These are phyloP conservation scores for Phytophthora boehmeriae DNA, from an alignment of 352 stramenopile genomes.

Conservation along the genomic window DNA sequence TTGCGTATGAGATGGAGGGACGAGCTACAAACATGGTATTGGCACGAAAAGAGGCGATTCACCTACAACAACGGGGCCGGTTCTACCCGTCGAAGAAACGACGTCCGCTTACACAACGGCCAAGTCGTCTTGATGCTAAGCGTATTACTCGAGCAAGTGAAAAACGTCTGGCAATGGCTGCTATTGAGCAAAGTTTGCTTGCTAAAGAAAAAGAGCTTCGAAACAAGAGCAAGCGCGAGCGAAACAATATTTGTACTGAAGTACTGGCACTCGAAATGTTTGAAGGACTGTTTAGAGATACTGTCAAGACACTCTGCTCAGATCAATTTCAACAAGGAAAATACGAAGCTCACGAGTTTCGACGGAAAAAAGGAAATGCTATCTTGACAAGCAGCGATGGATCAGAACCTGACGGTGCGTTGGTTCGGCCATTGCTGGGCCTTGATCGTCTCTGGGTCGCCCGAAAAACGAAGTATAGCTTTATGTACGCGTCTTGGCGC, in stretches of 20 bases:
- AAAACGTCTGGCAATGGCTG: conserved; percentile 69
- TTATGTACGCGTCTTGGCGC: conserved; percentile 47
- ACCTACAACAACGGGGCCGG: conserved; percentile 33
- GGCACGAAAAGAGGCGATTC: conserved; percentile 42
- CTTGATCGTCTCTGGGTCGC: conserved; percentile 55
- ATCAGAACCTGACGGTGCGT: neutral
- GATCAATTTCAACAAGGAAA: conserved; percentile 28
- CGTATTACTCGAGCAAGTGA: conserved; percentile 58
- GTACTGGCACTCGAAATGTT: conserved; percentile 34
- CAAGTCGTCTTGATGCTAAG: conserved; percentile 51
- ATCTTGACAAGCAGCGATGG: conserved; percentile 13
- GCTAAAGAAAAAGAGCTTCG: conserved; percentile 37
- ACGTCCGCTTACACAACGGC: conserved; percentile 18
- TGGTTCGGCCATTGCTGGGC: conserved; percentile 18
- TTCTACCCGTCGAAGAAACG: conserved; percentile 40
- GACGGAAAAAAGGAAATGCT: conserved; percentile 18
- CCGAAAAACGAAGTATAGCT: conserved; percentile 39
- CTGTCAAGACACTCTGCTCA: conserved; percentile 30
- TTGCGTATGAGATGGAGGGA: conserved; percentile 54
- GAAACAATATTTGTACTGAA: conserved; percentile 27
- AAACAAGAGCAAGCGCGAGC: conserved; percentile 28
- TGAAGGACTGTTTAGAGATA: conserved; percentile 22
- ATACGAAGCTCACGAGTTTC: conserved; percentile 23
- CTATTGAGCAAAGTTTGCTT: conserved; percentile 52
- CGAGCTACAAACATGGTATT: conserved; percentile 21